Conservation (phyloP, 148 eudicot genomes). For the Cornus controversa region DNA sequence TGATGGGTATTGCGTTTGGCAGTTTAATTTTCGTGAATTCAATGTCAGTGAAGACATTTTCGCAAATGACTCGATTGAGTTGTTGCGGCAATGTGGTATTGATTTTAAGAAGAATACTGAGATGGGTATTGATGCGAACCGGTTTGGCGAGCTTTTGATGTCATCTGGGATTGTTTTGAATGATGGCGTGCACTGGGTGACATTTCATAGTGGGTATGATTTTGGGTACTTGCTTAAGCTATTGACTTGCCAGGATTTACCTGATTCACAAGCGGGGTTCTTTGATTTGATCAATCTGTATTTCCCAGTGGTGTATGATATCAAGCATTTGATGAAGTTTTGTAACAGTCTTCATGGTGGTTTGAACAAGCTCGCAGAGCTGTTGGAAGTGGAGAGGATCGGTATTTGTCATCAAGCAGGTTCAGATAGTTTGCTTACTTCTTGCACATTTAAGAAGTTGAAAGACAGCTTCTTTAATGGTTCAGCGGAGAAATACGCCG, state of each 20-base stretch:
- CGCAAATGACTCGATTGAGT: slow-evolving; percentile 44
- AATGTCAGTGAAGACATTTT: slow-evolving; percentile 45
- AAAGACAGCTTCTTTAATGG: slow-evolving; percentile 50
- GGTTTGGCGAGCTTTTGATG: slow-evolving; percentile 50
- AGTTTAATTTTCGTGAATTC: slow-evolving; percentile 47
- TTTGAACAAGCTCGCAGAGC: slow-evolving; percentile 44
- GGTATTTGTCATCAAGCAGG: slow-evolving; percentile 50
- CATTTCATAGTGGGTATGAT: slow-evolving; percentile 53
- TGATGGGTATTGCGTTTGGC: slow-evolving; percentile 44
- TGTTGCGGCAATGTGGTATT: slow-evolving; percentile 45
- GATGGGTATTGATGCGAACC: slow-evolving; percentile 39
- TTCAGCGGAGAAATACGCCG: neutral
- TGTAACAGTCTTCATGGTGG: slow-evolving; percentile 50
- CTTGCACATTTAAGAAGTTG: slow-evolving; percentile 40
- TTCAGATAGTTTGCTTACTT: slow-evolving; percentile 49
- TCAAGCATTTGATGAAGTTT: slow-evolving; percentile 51
- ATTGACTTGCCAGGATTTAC: slow-evolving; percentile 36
- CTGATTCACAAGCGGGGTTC: slow-evolving; percentile 39
- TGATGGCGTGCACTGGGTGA: slow-evolving; percentile 40
- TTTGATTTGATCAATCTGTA: slow-evolving; percentile 36
- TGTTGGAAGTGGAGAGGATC: slow-evolving; percentile 39
- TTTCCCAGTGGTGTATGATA: slow-evolving; percentile 43
- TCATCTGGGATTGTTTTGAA: slow-evolving; percentile 47
- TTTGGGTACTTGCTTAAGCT: slow-evolving; percentile 45
- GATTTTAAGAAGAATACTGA: slow-evolving; percentile 40